phyloP scores from a whole-genome alignment of 371 early-diverging fungal species.

The Mortierella sp. region DNA sequence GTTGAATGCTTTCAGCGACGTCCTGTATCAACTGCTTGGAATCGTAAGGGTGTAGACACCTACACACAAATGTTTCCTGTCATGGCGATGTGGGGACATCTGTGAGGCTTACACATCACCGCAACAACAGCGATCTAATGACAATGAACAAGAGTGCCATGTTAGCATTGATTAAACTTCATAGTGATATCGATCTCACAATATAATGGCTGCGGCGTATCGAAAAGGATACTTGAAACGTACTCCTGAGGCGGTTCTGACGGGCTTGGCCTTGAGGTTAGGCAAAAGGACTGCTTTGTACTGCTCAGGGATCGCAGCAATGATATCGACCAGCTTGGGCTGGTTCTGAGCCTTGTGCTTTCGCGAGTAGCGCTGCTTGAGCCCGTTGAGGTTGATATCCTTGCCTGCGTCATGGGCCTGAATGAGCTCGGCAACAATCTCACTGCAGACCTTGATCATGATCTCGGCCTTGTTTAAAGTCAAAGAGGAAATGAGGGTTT shows the following conservation, averaged over 20 bases:
- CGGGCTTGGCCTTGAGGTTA: constrained; percentile 96
- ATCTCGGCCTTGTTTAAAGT: constrained; percentile 73
- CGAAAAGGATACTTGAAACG: constrained; percentile 25
- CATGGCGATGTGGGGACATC: constrained; percentile 99
- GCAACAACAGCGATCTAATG: constrained; percentile 98
- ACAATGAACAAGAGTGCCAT: not conserved
- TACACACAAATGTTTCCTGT: constrained; percentile 99
- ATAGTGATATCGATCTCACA: too few species aligned
- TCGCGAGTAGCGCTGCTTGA: constrained; percentile 83
- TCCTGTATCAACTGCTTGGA: not conserved
- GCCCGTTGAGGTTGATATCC: constrained; percentile 90
- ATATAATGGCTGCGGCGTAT: not conserved
- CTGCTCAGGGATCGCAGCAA: constrained; percentile 98
- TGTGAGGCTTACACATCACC: constrained; percentile 99
- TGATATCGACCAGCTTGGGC: constrained; percentile 99
- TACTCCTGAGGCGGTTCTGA: constrained; percentile 99
- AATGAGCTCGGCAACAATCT: constrained; percentile 93
- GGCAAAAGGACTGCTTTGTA: constrained; percentile 90
- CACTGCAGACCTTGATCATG: constrained; percentile 86
- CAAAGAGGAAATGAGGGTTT: not conserved
- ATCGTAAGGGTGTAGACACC: constrained; percentile 32
- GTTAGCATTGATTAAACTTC: not conserved
- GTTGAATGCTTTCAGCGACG: not conserved
- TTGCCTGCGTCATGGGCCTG: constrained; percentile 75
- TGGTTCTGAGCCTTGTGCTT: constrained; percentile 86